phyloP scores from a whole-genome alignment of 2,329 filamentous ascomycete genomes.

The Seiridium cupressi region DNA sequence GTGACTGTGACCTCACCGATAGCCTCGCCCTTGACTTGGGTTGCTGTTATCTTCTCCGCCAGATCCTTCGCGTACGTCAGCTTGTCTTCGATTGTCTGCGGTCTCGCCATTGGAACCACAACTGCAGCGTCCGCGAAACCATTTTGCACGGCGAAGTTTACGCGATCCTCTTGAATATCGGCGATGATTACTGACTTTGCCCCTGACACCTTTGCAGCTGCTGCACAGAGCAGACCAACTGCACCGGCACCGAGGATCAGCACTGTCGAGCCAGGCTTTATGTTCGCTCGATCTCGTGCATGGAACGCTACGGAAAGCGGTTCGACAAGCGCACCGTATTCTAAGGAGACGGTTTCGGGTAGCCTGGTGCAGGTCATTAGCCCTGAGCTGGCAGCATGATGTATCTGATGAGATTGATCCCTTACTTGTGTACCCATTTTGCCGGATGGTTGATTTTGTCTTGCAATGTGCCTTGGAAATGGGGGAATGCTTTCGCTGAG shows the following conservation, averaged over 20 bases:
- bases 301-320: constrained; percentile 61
- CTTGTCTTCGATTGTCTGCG: constrained; percentile 51
- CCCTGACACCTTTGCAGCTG: constrained; percentile 50
- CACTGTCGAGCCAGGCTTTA: constrained; percentile 39
- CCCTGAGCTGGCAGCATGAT: background rate
- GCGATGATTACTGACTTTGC: constrained; percentile 48
- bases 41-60: constrained; percentile 40
- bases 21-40: constrained; percentile 28
- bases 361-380: constrained; percentile 32
- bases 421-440: constrained; percentile 54
- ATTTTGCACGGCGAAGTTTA: constrained; percentile 55
- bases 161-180: constrained; percentile 55
- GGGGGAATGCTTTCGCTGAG: constrained; percentile 55
- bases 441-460: constrained; percentile 55
- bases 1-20: constrained; percentile 65
- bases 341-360: constrained; percentile 44
- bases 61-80: constrained; percentile 49
- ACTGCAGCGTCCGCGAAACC: constrained; percentile 54
- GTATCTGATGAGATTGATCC: background rate
- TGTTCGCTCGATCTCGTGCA: constrained; percentile 44
- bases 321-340: constrained; percentile 57
- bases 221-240: constrained; percentile 58
- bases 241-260: constrained; percentile 61
- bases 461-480: constrained; percentile 59
- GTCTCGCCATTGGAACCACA: constrained; percentile 46